Percentiles rank a stretch among this genome's conserved stretches.
phyloP scores from a whole-genome alignment of 106 monocot genomes.

The Chionographis japonica region DNA sequence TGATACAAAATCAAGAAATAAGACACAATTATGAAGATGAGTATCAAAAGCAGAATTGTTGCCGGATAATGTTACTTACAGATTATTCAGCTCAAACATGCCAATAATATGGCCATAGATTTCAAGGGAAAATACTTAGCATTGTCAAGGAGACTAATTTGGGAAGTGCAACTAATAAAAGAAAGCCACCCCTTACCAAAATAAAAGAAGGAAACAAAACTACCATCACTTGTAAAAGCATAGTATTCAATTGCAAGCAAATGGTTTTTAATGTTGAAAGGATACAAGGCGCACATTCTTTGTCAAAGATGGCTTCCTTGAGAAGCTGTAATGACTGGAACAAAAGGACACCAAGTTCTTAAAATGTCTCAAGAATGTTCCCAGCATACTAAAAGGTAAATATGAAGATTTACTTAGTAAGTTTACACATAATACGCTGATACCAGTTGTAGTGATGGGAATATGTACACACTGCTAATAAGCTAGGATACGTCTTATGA shows the following conservation, averaged over 20 bases:
- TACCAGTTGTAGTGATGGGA: neutral
- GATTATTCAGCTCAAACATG: constrained; percentile 99
- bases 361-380: neutral
- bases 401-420: no score
- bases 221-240: neutral
- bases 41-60: neutral
- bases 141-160: constrained; percentile 38
- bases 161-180: constrained; percentile 1
- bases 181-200: neutral
- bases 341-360: neutral
- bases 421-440: no score
- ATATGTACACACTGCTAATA: neutral
- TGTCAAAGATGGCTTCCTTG: constrained; percentile 88
- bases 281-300: constrained; percentile 89
- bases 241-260: neutral
- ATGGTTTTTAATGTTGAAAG: constrained; percentile 13
- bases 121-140: constrained; percentile 89
- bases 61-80: constrained; percentile 66
- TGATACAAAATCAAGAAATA: neutral
- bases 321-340: constrained; percentile 90
- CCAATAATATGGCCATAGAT: constrained; percentile 98
- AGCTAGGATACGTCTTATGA: no score
- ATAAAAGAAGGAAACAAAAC: neutral
- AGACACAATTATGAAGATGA: neutral
- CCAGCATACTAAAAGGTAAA: no score